Evolutionary conservation across 1,284 basidiomycete species (phyloP).

Genomic region (Tranzscheliella williamsii): DNA sequence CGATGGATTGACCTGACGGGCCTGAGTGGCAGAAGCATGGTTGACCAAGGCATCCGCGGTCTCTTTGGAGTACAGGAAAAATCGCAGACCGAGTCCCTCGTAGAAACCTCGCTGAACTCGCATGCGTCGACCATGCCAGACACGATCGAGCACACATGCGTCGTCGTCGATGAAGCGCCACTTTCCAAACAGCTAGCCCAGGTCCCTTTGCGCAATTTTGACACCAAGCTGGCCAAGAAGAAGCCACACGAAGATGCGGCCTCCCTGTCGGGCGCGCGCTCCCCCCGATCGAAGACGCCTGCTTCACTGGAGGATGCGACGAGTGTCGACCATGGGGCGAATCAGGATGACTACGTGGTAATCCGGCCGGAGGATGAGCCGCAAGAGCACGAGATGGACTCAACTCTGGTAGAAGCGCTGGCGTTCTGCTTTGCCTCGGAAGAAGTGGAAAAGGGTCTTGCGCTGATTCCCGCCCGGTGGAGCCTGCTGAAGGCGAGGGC

Average conservation of each 20-base stretch:
- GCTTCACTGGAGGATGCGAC: too few relatives aligned
- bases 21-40: slow-evolving; percentile 37
- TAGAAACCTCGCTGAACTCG: slow-evolving; percentile 16
- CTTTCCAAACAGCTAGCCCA: slow-evolving; percentile 12
- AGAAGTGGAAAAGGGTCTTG: slow-evolving; percentile 41
- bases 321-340: neutral
- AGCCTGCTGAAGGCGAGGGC: slow-evolving; percentile 36
- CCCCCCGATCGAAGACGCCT: neutral
- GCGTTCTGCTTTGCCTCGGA: slow-evolving; percentile 52
- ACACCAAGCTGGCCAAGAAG: slow-evolving; percentile 19
- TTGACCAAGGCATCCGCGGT: slow-evolving; percentile 30
- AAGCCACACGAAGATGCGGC: neutral
- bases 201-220: slow-evolving; percentile 33
- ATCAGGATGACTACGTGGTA: slow-evolving; percentile 4
- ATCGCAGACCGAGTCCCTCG: slow-evolving; percentile 17
- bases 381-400: slow-evolving; percentile 41
- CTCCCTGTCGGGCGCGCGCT: neutral
- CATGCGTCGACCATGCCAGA: slow-evolving; percentile 31
- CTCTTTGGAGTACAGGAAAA: slow-evolving; percentile 25
- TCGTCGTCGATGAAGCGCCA: slow-evolving; percentile 50
- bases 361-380: slow-evolving; percentile 17
- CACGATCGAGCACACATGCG: slow-evolving; percentile 49
- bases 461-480: slow-evolving; percentile 54
- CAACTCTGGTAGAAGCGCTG: slow-evolving; percentile 43
- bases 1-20: slow-evolving; percentile 58